These are phyloP conservation scores for Thyridium curvatum DNA, from an alignment of 2,329 filamentous ascomycete species.

Conservation along the genomic window DNA sequence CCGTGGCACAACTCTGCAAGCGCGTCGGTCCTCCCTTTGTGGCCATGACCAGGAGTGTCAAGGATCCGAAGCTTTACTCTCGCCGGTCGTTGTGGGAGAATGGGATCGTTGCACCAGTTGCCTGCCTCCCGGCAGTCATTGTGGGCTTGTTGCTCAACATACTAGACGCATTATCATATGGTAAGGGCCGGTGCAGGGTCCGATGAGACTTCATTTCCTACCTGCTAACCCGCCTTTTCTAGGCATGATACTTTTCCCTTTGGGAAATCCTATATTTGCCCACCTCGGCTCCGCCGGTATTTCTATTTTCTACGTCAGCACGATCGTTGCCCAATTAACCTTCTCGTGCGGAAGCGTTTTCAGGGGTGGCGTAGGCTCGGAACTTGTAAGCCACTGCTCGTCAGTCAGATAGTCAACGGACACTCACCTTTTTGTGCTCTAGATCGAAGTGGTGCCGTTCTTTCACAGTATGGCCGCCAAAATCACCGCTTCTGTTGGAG, in stretches of 20 bases:
- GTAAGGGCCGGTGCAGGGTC: constrained; percentile 29
- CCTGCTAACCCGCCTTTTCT: constrained; percentile 6
- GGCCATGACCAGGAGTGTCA: constrained; percentile 20
- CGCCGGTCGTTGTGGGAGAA: constrained; percentile 56
- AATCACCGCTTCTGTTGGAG: constrained; percentile 72
- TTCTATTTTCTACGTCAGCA: constrained; percentile 98
- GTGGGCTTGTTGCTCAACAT: constrained; percentile 88
- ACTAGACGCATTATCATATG: constrained; percentile 90
- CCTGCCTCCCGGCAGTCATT: constrained; percentile 77
- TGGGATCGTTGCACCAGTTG: constrained; percentile 59
- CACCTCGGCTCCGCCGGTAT: constrained; percentile 88
- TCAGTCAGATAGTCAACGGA: constrained; percentile 8
- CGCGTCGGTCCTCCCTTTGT: constrained; percentile 14
- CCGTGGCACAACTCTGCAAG: constrained; percentile 25
- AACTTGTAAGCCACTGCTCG: constrained; percentile 56
- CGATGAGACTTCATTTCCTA: not conserved
- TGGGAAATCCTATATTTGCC: constrained; percentile 80
- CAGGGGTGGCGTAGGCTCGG: constrained; percentile 84
- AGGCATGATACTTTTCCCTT: constrained; percentile 91
- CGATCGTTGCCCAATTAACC: constrained; percentile 85
- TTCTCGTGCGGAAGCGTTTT: constrained; percentile 88
- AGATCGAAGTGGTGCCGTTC: constrained; percentile 97
- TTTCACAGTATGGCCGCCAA: constrained; percentile 97
- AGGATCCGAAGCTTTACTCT: constrained; percentile 69
- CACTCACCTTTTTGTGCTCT: too few species aligned